Percentiles rank a stretch among this genome's conserved stretches.
These are phyloP conservation scores for Fraxinus baroniana DNA, from an alignment of 305 asterid species.

Conservation along the genomic window DNA sequence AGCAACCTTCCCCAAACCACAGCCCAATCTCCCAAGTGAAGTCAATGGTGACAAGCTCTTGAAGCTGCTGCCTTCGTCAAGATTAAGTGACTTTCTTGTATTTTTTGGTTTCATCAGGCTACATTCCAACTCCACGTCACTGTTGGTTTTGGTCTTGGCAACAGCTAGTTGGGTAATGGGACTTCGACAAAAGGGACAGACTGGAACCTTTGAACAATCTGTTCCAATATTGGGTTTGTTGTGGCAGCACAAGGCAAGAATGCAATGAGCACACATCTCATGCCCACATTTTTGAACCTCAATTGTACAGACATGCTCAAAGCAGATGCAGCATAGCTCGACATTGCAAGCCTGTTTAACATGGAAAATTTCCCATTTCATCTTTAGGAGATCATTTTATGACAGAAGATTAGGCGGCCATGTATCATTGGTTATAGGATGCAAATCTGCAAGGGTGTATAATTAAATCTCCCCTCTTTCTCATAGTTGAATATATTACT, in stretches of 20 bases:
- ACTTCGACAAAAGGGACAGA: conserved; percentile 87
- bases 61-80: conserved; percentile 58
- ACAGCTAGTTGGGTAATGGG: conserved; percentile 51
- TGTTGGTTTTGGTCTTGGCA: conserved; percentile 43
- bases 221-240: conserved; percentile 48
- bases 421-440: not conserved
- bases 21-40: conserved; percentile 57
- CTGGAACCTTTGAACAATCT: conserved; percentile 39
- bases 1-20: conserved; percentile 51
- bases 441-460: not conserved
- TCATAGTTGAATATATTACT: not conserved
- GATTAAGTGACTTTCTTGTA: conserved; percentile 43
- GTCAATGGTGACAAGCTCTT: conserved; percentile 55
- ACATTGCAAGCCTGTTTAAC: conserved; percentile 47
- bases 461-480: not conserved
- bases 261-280: conserved; percentile 81
- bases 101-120: conserved; percentile 44
- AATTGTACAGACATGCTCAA: conserved; percentile 62
- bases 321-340: conserved; percentile 82
- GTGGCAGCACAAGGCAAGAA: conserved; percentile 74
- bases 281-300: conserved; percentile 79
- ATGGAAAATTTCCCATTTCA: not conserved
- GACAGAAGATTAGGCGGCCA: not conserved
- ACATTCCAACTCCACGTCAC: conserved; percentile 33
- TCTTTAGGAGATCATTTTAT: not conserved